Percentiles rank a stretch among this genome's conserved stretches.
phyloP scores from a whole-genome alignment of 306 rosid species.

The Dryas alaskensis region DNA sequence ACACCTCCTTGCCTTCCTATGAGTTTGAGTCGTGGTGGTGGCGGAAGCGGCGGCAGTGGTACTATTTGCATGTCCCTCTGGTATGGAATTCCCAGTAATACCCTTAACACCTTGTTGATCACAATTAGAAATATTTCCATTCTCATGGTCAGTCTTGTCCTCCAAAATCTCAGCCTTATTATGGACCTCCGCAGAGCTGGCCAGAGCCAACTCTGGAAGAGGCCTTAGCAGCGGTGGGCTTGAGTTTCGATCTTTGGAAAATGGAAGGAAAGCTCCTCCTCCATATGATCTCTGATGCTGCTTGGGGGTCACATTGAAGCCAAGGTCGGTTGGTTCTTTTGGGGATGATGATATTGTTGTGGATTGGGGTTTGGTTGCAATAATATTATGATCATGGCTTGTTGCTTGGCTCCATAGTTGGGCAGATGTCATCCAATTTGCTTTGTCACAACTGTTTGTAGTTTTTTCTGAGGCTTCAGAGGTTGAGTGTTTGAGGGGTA shows the following conservation, averaged over 20 bases:
- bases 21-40: slow-evolving; percentile 46
- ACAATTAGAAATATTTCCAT: background rate
- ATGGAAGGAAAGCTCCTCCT: slow-evolving; percentile 91
- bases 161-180: slow-evolving; percentile 18
- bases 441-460: slow-evolving; percentile 63
- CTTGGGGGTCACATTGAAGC: slow-evolving; percentile 61
- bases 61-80: background rate
- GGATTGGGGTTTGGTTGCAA: slow-evolving; percentile 51
- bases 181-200: slow-evolving; percentile 32
- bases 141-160: slow-evolving; percentile 39
- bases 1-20: slow-evolving; percentile 92
- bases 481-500: slow-evolving; percentile 66
- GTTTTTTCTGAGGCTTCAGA: slow-evolving; percentile 57
- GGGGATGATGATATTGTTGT: slow-evolving; percentile 28
- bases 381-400: slow-evolving; percentile 10
- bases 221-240: slow-evolving; percentile 28
- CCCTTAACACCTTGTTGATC: background rate
- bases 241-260: slow-evolving; percentile 61
- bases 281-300: slow-evolving; percentile 42
- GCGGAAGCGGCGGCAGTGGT: background rate
- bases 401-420: slow-evolving; percentile 94
- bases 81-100: background rate
- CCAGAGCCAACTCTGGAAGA: slow-evolving; percentile 75
- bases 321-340: slow-evolving; percentile 39
- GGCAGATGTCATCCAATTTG: slow-evolving; percentile 97